Conservation (phyloP, 1,284 basidiomycete genomes). For the Abortiporus biennis region DNA sequence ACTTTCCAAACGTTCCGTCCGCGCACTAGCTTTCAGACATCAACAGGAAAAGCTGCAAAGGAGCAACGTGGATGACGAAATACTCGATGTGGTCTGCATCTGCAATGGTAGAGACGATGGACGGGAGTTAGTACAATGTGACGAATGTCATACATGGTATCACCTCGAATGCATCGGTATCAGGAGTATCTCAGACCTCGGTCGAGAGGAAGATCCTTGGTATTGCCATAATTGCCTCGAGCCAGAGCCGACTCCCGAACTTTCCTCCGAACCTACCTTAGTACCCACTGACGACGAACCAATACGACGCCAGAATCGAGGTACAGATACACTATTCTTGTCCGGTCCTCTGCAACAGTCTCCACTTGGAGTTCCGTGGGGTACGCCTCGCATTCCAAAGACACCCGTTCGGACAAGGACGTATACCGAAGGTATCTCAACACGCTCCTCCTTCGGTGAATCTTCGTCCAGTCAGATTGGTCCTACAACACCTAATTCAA, state of each 20-base stretch:
- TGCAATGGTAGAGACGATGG: conserved; percentile 62
- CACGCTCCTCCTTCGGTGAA: conserved; percentile 42
- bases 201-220: conserved; percentile 70
- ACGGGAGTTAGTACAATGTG: conserved; percentile 69
- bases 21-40: conserved; percentile 46
- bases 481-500: conserved; percentile 45
- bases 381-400: conserved; percentile 39
- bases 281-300: conserved; percentile 52
- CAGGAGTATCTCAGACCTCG: conserved; percentile 51
- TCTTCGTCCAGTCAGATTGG: conserved; percentile 26
- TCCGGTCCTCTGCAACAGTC: conserved; percentile 46
- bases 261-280: conserved; percentile 49
- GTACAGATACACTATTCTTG: conserved; percentile 54
- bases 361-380: conserved; percentile 41
- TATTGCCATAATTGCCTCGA: conserved; percentile 53
- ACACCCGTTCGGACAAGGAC: conserved; percentile 29
- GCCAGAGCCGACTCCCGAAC: conserved; percentile 22
- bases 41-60: conserved; percentile 8
- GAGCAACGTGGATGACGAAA: conserved; percentile 9
- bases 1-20: conserved; percentile 60
- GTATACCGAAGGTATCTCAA: no score
- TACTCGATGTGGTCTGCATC: conserved; percentile 46
- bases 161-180: conserved; percentile 73
- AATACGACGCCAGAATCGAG: conserved; percentile 27
- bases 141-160: conserved; percentile 70